These are phyloP conservation scores for Singerocomus inundabilis DNA, from an alignment of 1,284 basidiomycete species.

Conservation along the genomic window DNA sequence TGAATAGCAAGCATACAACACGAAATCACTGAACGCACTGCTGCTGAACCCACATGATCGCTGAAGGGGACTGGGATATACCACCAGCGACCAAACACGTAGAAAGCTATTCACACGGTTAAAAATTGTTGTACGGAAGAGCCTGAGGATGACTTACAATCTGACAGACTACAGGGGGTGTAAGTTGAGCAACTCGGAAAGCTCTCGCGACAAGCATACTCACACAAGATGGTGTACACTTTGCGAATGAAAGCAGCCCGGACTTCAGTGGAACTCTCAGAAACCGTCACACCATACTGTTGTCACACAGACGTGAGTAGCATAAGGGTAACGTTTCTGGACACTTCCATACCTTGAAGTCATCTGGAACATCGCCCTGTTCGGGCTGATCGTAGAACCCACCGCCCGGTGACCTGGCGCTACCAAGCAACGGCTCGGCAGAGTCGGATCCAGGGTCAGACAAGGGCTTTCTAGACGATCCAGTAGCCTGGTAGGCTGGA, in stretches of 20 bases:
- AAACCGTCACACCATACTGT: conserved; percentile 76
- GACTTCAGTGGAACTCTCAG: conserved; percentile 70
- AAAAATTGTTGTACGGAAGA: conserved; percentile 3
- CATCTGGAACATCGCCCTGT: conserved; percentile 71
- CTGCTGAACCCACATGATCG: conserved; percentile 66
- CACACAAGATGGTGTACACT: conserved; percentile 78
- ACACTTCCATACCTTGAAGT: conserved; percentile 66
- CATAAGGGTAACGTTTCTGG: background rate
- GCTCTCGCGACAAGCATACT: conserved; percentile 34
- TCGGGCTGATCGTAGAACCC: conserved; percentile 70
- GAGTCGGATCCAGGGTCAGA: conserved; percentile 34
- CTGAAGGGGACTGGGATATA: conserved; percentile 56
- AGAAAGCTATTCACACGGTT: conserved; percentile 47
- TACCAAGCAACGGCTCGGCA: conserved; percentile 49
- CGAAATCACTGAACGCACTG: conserved; percentile 47
- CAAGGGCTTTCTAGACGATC: conserved; percentile 36
- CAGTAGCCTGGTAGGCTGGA: conserved; percentile 46
- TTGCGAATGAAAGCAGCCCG: conserved; percentile 76
- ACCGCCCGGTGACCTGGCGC: conserved; percentile 41
- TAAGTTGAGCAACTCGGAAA: conserved; percentile 3
- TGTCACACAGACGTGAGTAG: conserved; percentile 14
- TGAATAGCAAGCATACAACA: conserved; percentile 3
- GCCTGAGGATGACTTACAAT: conserved; percentile 46
- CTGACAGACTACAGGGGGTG: conserved; percentile 52
- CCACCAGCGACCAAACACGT: conserved; percentile 68